Percentiles rank a stretch among this genome's conserved stretches.
These are phyloP conservation scores for Candida yuanshanica DNA, from an alignment of 805 yeast species.

Conservation along the genomic window DNA sequence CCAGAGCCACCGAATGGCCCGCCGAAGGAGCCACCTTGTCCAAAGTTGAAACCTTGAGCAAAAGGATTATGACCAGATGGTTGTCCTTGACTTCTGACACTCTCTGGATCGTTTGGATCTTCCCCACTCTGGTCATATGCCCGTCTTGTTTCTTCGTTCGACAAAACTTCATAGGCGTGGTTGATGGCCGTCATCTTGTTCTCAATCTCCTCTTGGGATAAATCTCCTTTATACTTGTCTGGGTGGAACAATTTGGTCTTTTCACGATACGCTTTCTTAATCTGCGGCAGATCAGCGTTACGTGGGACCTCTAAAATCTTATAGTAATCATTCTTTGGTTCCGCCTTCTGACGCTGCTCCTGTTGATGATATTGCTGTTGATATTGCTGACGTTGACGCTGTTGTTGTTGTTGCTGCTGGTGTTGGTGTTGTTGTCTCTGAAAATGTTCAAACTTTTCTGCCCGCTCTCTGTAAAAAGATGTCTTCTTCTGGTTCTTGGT, in stretches of 20 bases:
- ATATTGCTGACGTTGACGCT: constrained; percentile 39
- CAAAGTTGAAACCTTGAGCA: constrained; percentile 1
- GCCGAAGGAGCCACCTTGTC: neutral
- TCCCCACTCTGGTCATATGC: constrained; percentile 61
- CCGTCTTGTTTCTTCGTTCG: constrained; percentile 56
- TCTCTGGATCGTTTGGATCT: constrained; percentile 41
- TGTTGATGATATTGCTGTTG: constrained; percentile 33
- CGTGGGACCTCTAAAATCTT: constrained; percentile 63
- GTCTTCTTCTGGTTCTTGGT: constrained; percentile 33
- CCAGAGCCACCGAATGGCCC: neutral
- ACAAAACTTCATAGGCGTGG: constrained; percentile 83
- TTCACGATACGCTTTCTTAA: constrained; percentile 75
- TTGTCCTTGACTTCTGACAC: constrained; percentile 7
- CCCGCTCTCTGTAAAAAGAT: constrained; percentile 27
- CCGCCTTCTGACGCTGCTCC: constrained; percentile 31
- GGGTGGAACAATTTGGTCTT: constrained; percentile 85
- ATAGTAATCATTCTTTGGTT: constrained; percentile 63
- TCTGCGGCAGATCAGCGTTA: constrained; percentile 64
- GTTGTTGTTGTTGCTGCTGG: constrained; percentile 40
- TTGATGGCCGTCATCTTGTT: constrained; percentile 86
- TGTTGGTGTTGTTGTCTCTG: constrained; percentile 33
- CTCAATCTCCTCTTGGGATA: constrained; percentile 65
- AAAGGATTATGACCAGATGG: constrained; percentile 2
- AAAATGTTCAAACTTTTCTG: constrained; percentile 19
- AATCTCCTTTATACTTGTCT: constrained; percentile 74